phyloP scores from a whole-genome alignment of 2,329 filamentous ascomycete genomes.

The Aspergillus eucalypticola region DNA sequence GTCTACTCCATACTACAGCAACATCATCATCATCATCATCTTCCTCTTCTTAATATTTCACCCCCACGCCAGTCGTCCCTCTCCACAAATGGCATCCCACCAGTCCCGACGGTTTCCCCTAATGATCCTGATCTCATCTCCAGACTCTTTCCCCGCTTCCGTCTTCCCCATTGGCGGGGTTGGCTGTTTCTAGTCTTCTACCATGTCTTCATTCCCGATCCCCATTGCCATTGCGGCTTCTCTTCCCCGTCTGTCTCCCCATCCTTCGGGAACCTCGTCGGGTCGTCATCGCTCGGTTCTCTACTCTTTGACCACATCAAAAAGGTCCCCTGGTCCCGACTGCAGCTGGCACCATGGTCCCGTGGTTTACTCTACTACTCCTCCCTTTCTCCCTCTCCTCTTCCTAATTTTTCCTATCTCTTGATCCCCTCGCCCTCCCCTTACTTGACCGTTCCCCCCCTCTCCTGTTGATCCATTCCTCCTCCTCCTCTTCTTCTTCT shows the following conservation, averaged over 20 bases:
- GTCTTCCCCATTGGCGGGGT: constrained; percentile 16
- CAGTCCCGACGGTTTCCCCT: constrained; percentile 2
- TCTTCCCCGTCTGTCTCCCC: background rate
- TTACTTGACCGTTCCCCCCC: background rate
- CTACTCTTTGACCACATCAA: constrained; percentile 7
- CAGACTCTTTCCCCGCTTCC: constrained; percentile 10
- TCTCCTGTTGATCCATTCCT: background rate
- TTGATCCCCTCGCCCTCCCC: background rate
- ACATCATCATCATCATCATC: background rate
- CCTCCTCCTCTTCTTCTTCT: background rate
- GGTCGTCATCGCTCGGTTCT: constrained; percentile 1
- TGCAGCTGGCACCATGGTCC: background rate
- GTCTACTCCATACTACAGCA: background rate
- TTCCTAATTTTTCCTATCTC: background rate
- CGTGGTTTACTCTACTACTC: background rate
- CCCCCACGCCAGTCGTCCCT: constrained; percentile 12
- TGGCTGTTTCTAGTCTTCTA: background rate
- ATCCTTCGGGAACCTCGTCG: constrained; percentile 6
- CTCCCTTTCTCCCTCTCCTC: background rate
- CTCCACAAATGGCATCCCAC: constrained; percentile 6
- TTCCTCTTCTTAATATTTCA: background rate
- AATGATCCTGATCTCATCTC: constrained; percentile 5
- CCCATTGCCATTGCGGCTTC: constrained; percentile 3
- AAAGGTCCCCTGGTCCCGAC: constrained; percentile 10
- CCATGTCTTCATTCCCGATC: background rate